A percentile compares a stretch with the other conserved stretches of the same genome.
Evolutionary conservation across 495 filamentous ascomycete species (phyloP).

Genomic region (Penicillium verhagenii): DNA sequence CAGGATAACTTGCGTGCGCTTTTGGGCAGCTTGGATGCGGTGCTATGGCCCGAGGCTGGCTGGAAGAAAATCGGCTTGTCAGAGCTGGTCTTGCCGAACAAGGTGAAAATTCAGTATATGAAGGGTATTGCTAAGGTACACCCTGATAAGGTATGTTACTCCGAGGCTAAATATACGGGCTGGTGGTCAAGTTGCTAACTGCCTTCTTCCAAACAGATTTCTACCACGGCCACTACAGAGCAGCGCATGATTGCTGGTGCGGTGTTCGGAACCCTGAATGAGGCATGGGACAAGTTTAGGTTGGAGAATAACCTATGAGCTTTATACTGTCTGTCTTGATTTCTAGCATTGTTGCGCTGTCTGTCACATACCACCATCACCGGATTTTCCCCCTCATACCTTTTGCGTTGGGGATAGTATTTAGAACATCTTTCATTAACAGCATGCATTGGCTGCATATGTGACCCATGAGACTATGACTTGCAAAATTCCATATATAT

Average conservation of each 20-base stretch:
- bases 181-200: not conserved
- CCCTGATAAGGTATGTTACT: conserved; percentile 84
- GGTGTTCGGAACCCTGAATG: conserved; percentile 91
- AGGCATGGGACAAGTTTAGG: conserved; percentile 98
- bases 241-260: conserved; percentile 87
- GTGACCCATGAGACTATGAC: conserved; percentile 3
- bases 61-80: conserved; percentile 97
- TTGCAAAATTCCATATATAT: not conserved
- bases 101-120: conserved; percentile 98
- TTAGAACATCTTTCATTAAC: conserved; percentile 1
- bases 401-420: not conserved
- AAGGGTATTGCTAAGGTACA: conserved; percentile 98
- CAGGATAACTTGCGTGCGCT: conserved; percentile 89
- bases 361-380: not conserved
- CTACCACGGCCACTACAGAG: conserved; percentile 87
- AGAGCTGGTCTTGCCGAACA: conserved; percentile 83
- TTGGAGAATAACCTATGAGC: conserved; percentile 65
- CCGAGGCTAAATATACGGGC: not conserved
- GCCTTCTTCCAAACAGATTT: conserved; percentile 64
- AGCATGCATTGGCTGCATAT: conserved; percentile 1
- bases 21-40: conserved; percentile 80
- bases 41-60: conserved; percentile 86
- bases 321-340: conserved; percentile 6
- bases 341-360: conserved; percentile 6
- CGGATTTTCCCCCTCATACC: not conserved